These are phyloP conservation scores for Takashimella koratensis DNA, from an alignment of 1,284 basidiomycete genomes.

Conservation along the genomic window DNA sequence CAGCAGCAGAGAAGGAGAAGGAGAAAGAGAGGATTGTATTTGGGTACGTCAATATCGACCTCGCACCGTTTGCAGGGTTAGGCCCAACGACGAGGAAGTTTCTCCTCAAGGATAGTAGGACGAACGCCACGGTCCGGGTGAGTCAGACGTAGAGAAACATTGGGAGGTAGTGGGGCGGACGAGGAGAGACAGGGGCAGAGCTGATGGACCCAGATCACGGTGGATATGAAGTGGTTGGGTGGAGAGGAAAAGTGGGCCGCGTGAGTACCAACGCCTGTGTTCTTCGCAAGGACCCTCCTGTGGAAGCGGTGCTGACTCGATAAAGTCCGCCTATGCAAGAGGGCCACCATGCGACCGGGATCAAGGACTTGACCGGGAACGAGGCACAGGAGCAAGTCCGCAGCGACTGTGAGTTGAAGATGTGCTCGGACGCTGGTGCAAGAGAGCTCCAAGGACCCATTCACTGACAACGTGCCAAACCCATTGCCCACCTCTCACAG, in stretches of 20 bases:
- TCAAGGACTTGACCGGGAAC: slow-evolving; percentile 25
- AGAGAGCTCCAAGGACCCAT: too few species aligned
- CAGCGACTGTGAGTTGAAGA: slow-evolving; percentile 28
- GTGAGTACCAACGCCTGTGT: too few species aligned
- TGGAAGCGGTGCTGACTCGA: slow-evolving; percentile 9
- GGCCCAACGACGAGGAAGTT: slow-evolving; percentile 41
- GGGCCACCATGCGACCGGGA: slow-evolving; percentile 37
- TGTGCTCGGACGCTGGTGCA: too few species aligned
- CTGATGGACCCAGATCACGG: slow-evolving; percentile 29
- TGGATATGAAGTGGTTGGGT: slow-evolving; percentile 41
- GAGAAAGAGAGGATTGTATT: slow-evolving; percentile 22
- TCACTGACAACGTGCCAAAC: too few species aligned
- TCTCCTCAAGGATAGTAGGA: slow-evolving; percentile 41
- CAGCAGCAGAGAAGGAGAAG: slow-evolving; percentile 3
- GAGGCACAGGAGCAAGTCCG: slow-evolving; percentile 15
- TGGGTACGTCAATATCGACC: slow-evolving; percentile 45
- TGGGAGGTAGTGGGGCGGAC: too few species aligned
- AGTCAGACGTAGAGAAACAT: slow-evolving; percentile 4
- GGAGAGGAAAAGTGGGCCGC: slow-evolving; percentile 40
- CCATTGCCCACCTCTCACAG: too few species aligned
- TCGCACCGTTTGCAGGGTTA: slow-evolving; percentile 47
- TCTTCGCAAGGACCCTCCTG: not conserved
- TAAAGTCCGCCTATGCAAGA: slow-evolving; percentile 39
- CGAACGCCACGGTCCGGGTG: slow-evolving; percentile 48
- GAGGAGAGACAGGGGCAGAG: too few species aligned